Percentiles rank a stretch among this genome's conserved stretches.
These are phyloP conservation scores for Phytophthora sp. DNA, from an alignment of 352 stramenopile species.

Conservation along the genomic window DNA sequence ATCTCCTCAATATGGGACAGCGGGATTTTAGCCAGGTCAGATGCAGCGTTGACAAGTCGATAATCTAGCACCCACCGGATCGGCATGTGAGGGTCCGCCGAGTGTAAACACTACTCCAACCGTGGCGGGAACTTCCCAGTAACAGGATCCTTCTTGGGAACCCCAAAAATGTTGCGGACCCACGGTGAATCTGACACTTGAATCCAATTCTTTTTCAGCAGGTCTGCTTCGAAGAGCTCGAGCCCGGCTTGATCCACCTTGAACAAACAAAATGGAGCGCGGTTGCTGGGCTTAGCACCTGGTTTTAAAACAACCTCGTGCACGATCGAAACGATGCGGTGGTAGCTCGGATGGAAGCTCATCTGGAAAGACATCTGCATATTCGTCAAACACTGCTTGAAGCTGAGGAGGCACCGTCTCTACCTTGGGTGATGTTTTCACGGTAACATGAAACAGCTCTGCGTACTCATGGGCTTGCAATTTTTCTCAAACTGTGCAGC, in stretches of 20 bases:
- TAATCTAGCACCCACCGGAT: background rate
- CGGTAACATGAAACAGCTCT: too few relatives aligned
- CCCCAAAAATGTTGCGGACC: slow-evolving; percentile 32
- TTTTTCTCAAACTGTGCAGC: too few relatives aligned
- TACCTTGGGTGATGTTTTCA: too few relatives aligned
- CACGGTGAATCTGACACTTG: slow-evolving; percentile 30
- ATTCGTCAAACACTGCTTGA: too few relatives aligned
- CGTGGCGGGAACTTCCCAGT: slow-evolving; percentile 12
- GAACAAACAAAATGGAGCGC: slow-evolving; percentile 14
- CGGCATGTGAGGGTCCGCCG: slow-evolving; percentile 3
- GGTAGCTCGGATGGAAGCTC: slow-evolving; percentile 12
- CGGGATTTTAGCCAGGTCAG: background rate
- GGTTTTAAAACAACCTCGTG: slow-evolving; percentile 32
- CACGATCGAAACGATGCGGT: slow-evolving; percentile 8
- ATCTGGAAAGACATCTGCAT: slow-evolving; percentile 18
- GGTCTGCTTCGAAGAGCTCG: slow-evolving; percentile 12
- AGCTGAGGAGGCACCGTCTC: too few relatives aligned
- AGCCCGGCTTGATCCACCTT: slow-evolving; percentile 16
- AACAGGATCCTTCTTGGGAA: slow-evolving; percentile 26
- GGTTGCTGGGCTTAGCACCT: slow-evolving; percentile 9
- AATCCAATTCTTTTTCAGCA: slow-evolving; percentile 25
- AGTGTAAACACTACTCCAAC: slow-evolving; percentile 18
- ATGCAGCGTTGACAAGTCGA: background rate
- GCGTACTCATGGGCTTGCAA: too few relatives aligned
- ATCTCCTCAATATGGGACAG: background rate